phyloP scores from a whole-genome alignment of 106 monocot species.

The Triglochin maritima region DNA sequence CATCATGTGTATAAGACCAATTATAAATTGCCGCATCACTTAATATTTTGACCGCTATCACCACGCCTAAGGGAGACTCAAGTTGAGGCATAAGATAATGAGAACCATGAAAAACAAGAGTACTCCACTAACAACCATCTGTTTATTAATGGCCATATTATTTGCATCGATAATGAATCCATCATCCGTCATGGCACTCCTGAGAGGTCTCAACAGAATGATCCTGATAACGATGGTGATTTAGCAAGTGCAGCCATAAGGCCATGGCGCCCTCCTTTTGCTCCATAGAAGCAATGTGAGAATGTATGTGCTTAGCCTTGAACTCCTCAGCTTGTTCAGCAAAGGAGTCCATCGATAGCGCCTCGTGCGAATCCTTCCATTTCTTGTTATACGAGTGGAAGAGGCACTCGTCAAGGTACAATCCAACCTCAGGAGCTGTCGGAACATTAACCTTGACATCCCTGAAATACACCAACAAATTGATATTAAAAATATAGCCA shows the following conservation, averaged over 20 bases:
- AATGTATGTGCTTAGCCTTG: conserved; percentile 55
- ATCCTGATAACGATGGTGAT: conserved; percentile 81
- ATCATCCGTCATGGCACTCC: neutral
- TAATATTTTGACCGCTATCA: too few species aligned
- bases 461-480: conserved; percentile 23
- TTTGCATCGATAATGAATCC: neutral
- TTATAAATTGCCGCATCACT: too few species aligned
- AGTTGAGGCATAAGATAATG: too few species aligned
- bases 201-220: conserved; percentile 18
- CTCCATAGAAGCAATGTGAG: conserved; percentile 88
- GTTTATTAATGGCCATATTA: neutral
- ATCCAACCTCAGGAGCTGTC: conserved; percentile 86
- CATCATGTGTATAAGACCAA: too few species aligned
- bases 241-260: conserved; percentile 89
- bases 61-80: too few species aligned
- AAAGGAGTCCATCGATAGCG: conserved; percentile 70
- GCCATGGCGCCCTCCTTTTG: conserved; percentile 88
- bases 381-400: conserved; percentile 93
- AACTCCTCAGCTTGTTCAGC: conserved; percentile 69
- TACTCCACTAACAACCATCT: too few species aligned
- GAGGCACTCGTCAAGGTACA: conserved; percentile 83
- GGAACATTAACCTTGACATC: conserved; percentile 84
- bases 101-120: too few species aligned
- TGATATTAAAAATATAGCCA: neutral
- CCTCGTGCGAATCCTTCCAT: conserved; percentile 89